phyloP scores from a whole-genome alignment of 805 yeast species.

The Saccharomycopsis capsularis region DNA sequence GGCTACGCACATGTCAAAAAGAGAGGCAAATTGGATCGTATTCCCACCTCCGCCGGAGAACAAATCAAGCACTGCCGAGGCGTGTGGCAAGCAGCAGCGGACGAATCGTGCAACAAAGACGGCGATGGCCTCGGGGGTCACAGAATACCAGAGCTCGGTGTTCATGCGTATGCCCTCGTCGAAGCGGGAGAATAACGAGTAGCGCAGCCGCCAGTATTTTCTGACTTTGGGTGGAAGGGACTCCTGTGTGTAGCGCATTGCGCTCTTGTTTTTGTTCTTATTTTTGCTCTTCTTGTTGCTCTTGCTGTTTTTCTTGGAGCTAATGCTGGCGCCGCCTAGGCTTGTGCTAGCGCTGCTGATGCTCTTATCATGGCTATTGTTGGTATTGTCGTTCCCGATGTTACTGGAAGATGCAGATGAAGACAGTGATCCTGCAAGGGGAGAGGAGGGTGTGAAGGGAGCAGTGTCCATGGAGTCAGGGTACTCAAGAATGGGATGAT shows the following conservation, averaged over 20 bases:
- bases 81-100: slow-evolving; percentile 43
- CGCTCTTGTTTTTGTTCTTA: too few species aligned
- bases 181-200: slow-evolving; percentile 50
- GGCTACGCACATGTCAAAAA: slow-evolving; percentile 51
- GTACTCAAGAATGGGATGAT: too few species aligned
- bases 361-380: not conserved
- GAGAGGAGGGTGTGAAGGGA: not conserved
- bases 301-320: not conserved
- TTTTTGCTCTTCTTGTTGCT: not conserved
- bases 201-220: slow-evolving; percentile 61
- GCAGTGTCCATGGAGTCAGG: too few species aligned
- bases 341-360: not conserved
- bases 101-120: slow-evolving; percentile 49
- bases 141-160: slow-evolving; percentile 76
- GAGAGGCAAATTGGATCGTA: slow-evolving; percentile 62
- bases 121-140: slow-evolving; percentile 77
- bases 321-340: too few species aligned
- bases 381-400: not conserved
- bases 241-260: too few species aligned
- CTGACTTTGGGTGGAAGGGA: slow-evolving; percentile 35
- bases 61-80: slow-evolving; percentile 46
- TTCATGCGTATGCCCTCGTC: slow-evolving; percentile 67
- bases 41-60: slow-evolving; percentile 91
- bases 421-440: not conserved
- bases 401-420: not conserved